Conservation (phyloP, 1,284 basidiomycete genomes). For the Schizopora paradoxa region DNA sequence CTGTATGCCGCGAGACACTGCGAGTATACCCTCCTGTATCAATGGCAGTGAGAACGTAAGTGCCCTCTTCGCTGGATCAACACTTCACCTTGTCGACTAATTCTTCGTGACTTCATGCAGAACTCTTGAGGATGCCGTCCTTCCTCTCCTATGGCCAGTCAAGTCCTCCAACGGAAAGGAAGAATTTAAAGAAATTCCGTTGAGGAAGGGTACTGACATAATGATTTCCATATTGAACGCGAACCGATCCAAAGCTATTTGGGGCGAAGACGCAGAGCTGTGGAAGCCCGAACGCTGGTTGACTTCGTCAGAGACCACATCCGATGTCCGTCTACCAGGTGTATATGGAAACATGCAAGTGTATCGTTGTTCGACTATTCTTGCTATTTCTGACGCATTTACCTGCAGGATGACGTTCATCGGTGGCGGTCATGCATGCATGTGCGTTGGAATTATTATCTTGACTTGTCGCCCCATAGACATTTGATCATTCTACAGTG, state of each 20-base stretch:
- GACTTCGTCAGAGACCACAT: conserved; percentile 11
- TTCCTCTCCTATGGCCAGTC: not conserved
- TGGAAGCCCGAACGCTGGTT: conserved; percentile 18
- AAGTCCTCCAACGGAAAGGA: conserved; percentile 8
- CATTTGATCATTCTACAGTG: conserved; percentile 2
- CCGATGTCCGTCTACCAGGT: conserved; percentile 15
- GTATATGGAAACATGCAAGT: conserved; percentile 19
- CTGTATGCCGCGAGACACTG: conserved; percentile 35
- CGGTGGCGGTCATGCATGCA: no score
- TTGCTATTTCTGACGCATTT: not conserved
- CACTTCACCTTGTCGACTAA: not conserved
- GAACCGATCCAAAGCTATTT: conserved; percentile 16
- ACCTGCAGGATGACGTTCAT: no score
- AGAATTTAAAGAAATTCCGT: conserved; percentile 11
- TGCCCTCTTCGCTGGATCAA: not conserved
- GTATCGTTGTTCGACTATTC: not conserved
- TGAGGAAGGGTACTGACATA: conserved; percentile 15
- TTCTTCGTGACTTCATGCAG: not conserved
- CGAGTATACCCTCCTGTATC: conserved; percentile 30
- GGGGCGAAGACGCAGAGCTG: conserved; percentile 19
- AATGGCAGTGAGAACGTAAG: conserved; percentile 24
- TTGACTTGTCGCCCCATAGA: not conserved
- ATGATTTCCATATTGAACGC: conserved; percentile 16
- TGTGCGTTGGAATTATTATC: not conserved
- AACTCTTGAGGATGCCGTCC: not conserved